These are phyloP conservation scores for Martensiomyces pterosporus DNA, from an alignment of 192 early-diverging fungal species.

Conservation along the genomic window DNA sequence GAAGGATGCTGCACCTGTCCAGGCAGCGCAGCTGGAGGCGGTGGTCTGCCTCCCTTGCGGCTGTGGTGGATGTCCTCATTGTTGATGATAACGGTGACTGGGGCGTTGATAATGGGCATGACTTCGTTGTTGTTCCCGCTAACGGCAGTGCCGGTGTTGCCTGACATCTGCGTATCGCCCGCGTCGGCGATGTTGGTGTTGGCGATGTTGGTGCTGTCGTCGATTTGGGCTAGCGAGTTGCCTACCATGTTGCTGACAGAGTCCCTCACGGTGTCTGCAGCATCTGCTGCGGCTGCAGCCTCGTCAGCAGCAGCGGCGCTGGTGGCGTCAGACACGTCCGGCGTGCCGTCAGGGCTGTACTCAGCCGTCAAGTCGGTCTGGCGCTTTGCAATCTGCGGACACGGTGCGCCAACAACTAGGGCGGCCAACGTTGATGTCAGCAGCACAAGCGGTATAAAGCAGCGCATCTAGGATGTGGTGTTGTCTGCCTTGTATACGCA, in stretches of 20 bases:
- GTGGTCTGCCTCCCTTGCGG: background rate
- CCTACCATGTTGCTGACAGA: conserved; percentile 29
- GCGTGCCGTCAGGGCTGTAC: background rate
- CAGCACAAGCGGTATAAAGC: conserved; percentile 6
- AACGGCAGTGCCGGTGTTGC: conserved; percentile 40
- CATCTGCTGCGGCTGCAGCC: background rate
- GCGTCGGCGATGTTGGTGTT: conserved; percentile 29
- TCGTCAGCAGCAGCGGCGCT: background rate
- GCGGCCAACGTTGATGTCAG: conserved; percentile 9
- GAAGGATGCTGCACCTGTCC: background rate
- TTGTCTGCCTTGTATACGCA: no score
- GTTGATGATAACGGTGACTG: conserved; percentile 44
- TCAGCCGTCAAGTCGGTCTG: conserved; percentile 9
- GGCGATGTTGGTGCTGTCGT: conserved; percentile 27
- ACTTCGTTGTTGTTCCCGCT: conserved; percentile 47
- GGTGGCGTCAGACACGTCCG: no score
- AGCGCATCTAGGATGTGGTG: no score
- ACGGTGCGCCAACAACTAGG: conserved; percentile 7
- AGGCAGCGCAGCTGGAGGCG: background rate
- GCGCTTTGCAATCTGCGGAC: conserved; percentile 7
- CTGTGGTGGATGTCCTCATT: background rate
- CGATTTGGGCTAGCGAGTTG: conserved; percentile 32
- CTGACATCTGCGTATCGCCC: conserved; percentile 32
- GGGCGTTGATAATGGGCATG: conserved; percentile 48
- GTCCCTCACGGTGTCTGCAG: background rate